phyloP scores from a whole-genome alignment of 2,329 filamentous ascomycete genomes.

The Alternaria dauci region DNA sequence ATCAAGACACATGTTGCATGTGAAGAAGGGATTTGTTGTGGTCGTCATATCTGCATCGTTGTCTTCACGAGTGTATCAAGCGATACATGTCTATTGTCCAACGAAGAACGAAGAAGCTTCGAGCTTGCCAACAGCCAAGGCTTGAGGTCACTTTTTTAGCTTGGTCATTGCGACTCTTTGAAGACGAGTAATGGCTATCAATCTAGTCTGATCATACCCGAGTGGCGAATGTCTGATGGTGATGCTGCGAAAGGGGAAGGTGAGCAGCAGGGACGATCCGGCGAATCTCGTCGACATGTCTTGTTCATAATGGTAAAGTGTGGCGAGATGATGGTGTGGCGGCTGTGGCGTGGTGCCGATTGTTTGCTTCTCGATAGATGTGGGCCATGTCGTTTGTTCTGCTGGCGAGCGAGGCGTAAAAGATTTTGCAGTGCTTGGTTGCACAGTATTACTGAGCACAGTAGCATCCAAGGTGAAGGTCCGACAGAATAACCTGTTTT shows the following conservation, averaged over 20 bases:
- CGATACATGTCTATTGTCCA: too few relatives aligned
- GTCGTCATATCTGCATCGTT: too few relatives aligned
- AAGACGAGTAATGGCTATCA: not conserved
- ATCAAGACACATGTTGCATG: too few relatives aligned
- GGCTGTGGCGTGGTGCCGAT: not conserved
- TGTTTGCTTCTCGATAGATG: constrained; percentile 1
- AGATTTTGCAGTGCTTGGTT: not conserved
- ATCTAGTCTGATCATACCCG: not conserved
- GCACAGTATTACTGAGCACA: not conserved
- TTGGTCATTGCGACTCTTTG: not conserved
- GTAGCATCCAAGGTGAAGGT: not conserved
- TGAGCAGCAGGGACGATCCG: not conserved
- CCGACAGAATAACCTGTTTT: constrained; percentile 2
- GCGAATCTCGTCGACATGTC: constrained; percentile 5
- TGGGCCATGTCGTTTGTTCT: not conserved
- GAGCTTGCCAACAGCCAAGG: too few relatives aligned
- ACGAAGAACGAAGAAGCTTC: too few relatives aligned
- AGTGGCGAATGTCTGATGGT: not conserved
- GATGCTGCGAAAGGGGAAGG: not conserved
- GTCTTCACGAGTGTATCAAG: too few relatives aligned
- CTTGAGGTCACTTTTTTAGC: too few relatives aligned
- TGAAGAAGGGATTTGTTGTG: too few relatives aligned
- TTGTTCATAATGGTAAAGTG: not conserved
- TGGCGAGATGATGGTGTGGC: constrained; percentile 1
- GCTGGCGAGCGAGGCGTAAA: not conserved